Conservation (phyloP, 1,284 basidiomycete genomes). For the Ceratorhiza oryzae-sativae region DNA sequence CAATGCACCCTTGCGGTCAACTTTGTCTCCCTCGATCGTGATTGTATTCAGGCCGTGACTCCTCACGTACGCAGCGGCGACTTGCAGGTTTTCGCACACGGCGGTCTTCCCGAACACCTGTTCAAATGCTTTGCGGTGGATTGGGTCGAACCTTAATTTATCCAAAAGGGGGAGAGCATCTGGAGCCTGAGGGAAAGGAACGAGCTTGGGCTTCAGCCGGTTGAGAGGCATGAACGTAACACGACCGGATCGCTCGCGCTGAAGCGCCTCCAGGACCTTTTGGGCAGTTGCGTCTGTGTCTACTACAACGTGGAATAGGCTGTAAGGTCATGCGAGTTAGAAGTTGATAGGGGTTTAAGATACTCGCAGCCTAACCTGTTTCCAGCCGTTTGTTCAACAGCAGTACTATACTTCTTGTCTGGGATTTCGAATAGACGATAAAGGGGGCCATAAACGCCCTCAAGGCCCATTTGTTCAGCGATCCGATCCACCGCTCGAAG, state of each 20-base stretch:
- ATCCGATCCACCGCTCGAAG: slow-evolving; percentile 86
- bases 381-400: slow-evolving; percentile 93
- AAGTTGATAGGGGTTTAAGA: neutral
- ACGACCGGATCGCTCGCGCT: slow-evolving; percentile 88
- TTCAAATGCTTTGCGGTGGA: slow-evolving; percentile 84
- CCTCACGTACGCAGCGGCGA: slow-evolving; percentile 94
- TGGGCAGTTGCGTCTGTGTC: slow-evolving; percentile 94
- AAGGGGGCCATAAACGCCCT: slow-evolving; percentile 88
- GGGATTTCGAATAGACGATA: slow-evolving; percentile 93
- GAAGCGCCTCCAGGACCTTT: slow-evolving; percentile 88
- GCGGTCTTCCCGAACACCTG: slow-evolving; percentile 99
- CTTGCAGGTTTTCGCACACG: slow-evolving; percentile 90
- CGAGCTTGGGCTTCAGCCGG: slow-evolving; percentile 83
- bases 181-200: slow-evolving; percentile 73
- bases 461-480: slow-evolving; percentile 72
- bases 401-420: slow-evolving; percentile 89
- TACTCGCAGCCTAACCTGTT: slow-evolving; percentile 68
- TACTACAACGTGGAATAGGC: slow-evolving; percentile 97
- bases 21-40: slow-evolving; percentile 96
- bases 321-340: slow-evolving; percentile 49
- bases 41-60: slow-evolving; percentile 96
- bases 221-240: slow-evolving; percentile 99
- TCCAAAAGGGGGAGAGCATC: slow-evolving; percentile 90
- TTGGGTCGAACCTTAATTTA: slow-evolving; percentile 80
- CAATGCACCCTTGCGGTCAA: slow-evolving; percentile 93